A percentile compares a stretch with the other conserved stretches of the same genome.
phyloP scores from a whole-genome alignment of 495 filamentous ascomycete genomes.

The Xeromyces bisporus region DNA sequence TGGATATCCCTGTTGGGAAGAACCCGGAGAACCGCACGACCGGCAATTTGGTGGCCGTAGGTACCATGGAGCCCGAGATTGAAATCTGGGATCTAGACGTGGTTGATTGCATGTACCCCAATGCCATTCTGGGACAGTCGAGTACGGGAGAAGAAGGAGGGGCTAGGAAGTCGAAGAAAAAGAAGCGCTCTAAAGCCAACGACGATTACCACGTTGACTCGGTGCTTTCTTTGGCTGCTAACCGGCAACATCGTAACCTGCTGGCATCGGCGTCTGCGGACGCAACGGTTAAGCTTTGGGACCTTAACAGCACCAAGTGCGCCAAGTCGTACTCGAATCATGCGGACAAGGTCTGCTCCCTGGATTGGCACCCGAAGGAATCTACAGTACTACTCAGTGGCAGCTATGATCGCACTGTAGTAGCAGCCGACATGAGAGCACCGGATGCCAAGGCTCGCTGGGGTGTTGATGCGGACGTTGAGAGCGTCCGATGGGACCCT shows the following conservation, averaged over 20 bases:
- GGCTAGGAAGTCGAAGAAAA: slow-evolving; percentile 69
- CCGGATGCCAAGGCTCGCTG: slow-evolving; percentile 70
- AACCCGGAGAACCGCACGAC: slow-evolving; percentile 31
- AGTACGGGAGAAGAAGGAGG: slow-evolving; percentile 33
- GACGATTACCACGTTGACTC: slow-evolving; percentile 90
- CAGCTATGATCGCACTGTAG: slow-evolving; percentile 84
- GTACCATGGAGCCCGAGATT: slow-evolving; percentile 96
- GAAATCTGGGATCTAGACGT: slow-evolving; percentile 96
- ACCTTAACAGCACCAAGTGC: slow-evolving; percentile 75
- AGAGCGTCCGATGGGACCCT: slow-evolving; percentile 80
- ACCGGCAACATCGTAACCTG: slow-evolving; percentile 81
- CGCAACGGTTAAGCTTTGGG: slow-evolving; percentile 95
- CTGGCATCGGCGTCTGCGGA: slow-evolving; percentile 94
- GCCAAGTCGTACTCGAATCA: slow-evolving; percentile 85
- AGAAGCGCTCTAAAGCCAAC: slow-evolving; percentile 69
- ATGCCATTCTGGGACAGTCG: slow-evolving; percentile 85
- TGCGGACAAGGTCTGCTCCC: slow-evolving; percentile 89
- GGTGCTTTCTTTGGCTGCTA: slow-evolving; percentile 75
- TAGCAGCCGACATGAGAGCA: slow-evolving; percentile 83
- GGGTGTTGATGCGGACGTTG: slow-evolving; percentile 89
- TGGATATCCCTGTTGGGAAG: slow-evolving; percentile 73
- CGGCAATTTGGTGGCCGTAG: slow-evolving; percentile 85
- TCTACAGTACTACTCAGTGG: slow-evolving; percentile 79
- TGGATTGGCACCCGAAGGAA: slow-evolving; percentile 80
- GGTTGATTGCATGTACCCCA: slow-evolving; percentile 93